phyloP scores from a whole-genome alignment of 176 grass and related monocot species.

The Alloteropsis semialata region DNA sequence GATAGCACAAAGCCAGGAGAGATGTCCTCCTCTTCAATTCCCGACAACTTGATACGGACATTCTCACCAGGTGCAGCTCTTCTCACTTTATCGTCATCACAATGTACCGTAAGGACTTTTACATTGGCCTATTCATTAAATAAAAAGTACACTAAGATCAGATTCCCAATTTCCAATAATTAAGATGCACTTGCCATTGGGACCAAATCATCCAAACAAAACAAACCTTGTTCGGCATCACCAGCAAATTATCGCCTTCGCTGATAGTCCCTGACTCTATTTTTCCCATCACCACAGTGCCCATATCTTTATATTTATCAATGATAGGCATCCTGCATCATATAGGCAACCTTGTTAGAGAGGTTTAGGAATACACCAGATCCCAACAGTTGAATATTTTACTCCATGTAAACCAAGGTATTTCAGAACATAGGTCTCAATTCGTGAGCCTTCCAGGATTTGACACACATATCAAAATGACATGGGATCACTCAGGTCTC shows the following conservation, averaged over 20 bases:
- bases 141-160: no score
- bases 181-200: not conserved
- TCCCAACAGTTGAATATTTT: not conserved
- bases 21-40: slow-evolving; percentile 93
- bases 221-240: slow-evolving; percentile 90
- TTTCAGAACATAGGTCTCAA: no score
- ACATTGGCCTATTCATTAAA: slow-evolving; percentile 10
- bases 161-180: not conserved
- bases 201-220: not conserved
- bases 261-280: slow-evolving; percentile 76
- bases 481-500: no score
- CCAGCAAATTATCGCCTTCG: slow-evolving; percentile 75
- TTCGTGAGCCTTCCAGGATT: no score
- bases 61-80: slow-evolving; percentile 43
- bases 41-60: slow-evolving; percentile 75
- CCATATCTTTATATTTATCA: slow-evolving; percentile 98
- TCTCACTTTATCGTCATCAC: no score
- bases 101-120: slow-evolving; percentile 45
- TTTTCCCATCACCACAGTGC: slow-evolving; percentile 91
- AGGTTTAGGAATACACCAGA: not conserved
- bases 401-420: not conserved
- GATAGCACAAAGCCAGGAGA: slow-evolving; percentile 90
- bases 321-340: slow-evolving; percentile 84
- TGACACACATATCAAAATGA: no score
- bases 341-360: not conserved